phyloP scores from a whole-genome alignment of 495 filamentous ascomycete genomes.

The Chlorociboria aeruginascens region DNA sequence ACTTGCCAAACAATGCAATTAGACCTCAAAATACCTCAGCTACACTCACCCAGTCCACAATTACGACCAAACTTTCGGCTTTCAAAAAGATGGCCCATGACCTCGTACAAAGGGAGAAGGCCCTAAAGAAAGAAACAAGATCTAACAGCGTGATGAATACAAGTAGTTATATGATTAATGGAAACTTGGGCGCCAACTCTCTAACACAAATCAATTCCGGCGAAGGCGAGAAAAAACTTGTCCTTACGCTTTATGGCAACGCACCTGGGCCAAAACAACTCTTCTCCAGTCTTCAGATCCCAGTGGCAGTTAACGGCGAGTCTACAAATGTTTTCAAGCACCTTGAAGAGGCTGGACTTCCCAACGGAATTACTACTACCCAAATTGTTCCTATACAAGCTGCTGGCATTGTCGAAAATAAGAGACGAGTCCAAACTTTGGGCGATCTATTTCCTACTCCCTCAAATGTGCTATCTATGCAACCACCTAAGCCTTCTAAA shows the following conservation, averaged over 20 bases:
- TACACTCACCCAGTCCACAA: constrained; percentile 6
- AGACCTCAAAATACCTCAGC: constrained; percentile 9
- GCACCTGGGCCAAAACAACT: constrained; percentile 63
- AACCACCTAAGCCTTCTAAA: constrained; percentile 60
- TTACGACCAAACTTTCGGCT: constrained; percentile 9
- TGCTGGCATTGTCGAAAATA: constrained; percentile 22
- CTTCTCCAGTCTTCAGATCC: constrained; percentile 67
- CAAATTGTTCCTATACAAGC: constrained; percentile 49
- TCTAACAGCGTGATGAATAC: neutral
- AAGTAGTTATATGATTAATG: constrained; percentile 6
- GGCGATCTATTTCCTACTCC: constrained; percentile 74
- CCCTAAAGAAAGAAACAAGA: constrained; percentile 25
- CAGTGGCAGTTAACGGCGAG: constrained; percentile 28
- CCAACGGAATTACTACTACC: constrained; percentile 60
- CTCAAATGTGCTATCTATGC: constrained; percentile 48
- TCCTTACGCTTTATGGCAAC: constrained; percentile 61
- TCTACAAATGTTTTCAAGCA: constrained; percentile 23
- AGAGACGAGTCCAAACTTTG: constrained; percentile 48
- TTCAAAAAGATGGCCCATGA: constrained; percentile 18
- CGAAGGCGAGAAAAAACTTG: constrained; percentile 35
- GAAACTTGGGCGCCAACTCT: constrained; percentile 3
- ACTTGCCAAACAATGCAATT: constrained; percentile 8
- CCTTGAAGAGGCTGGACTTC: constrained; percentile 53
- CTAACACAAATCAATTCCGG: constrained; percentile 16
- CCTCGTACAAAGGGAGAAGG: constrained; percentile 28